Evolutionary conservation across 2,329 filamentous ascomycete species (phyloP).

Genomic region (Aspergillus novoparasiticus): DNA sequence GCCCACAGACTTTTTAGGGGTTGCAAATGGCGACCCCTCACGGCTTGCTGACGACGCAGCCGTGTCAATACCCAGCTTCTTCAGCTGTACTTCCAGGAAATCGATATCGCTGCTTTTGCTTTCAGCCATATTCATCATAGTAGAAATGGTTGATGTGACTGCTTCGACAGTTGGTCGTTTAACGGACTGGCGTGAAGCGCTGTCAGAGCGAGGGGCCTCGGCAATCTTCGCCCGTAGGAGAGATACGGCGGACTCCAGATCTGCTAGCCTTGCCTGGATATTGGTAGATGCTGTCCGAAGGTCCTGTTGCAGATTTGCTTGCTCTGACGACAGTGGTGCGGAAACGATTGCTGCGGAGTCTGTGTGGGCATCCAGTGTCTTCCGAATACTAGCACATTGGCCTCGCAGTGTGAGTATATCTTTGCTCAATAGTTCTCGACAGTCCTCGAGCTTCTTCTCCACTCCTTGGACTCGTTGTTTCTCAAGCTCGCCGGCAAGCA

Average conservation of each 20-base stretch:
- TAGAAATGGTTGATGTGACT: constrained; percentile 85
- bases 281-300: constrained; percentile 74
- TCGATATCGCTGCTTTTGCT: constrained; percentile 89
- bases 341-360: constrained; percentile 70
- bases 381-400: constrained; percentile 77
- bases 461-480: constrained; percentile 69
- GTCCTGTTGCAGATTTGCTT: constrained; percentile 80
- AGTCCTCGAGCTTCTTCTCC: constrained; percentile 67
- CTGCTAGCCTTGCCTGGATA: constrained; percentile 72
- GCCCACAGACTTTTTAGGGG: constrained; percentile 35
- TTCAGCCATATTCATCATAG: constrained; percentile 91
- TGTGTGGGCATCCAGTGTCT: constrained; percentile 69
- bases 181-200: constrained; percentile 37
- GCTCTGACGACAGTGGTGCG: constrained; percentile 80
- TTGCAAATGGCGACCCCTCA: constrained; percentile 43
- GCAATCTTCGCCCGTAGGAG: constrained; percentile 79
- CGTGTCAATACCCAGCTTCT: constrained; percentile 63
- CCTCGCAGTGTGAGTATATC: constrained; percentile 72
- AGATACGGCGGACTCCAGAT: constrained; percentile 78
- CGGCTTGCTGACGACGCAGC: constrained; percentile 29
- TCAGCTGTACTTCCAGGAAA: constrained; percentile 83
- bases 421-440: constrained; percentile 65
- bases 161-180: constrained; percentile 83
- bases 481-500: constrained; percentile 67
- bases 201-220: constrained; percentile 54